Percentiles rank a stretch among this genome's conserved stretches.
Conservation (phyloP, 257 asterid genomes). For the Penstemon davidsonii region DNA sequence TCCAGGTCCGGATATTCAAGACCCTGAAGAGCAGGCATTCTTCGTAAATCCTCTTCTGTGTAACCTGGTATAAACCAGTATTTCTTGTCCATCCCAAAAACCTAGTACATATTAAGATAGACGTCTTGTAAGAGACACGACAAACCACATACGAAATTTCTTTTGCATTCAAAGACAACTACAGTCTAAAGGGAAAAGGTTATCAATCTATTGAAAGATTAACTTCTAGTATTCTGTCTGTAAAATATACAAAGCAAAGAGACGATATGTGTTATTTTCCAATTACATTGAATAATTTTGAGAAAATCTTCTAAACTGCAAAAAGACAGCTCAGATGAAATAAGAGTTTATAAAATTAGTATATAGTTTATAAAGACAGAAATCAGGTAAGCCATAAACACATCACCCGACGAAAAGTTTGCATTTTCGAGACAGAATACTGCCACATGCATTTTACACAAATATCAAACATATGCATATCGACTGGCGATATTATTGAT, state of each 20-base stretch:
- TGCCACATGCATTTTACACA: neutral
- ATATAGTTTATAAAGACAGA: neutral
- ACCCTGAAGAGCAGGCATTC: conserved; percentile 77
- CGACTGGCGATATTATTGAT: neutral
- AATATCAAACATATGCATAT: neutral
- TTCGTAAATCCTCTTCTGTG: conserved; percentile 65
- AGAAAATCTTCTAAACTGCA: neutral
- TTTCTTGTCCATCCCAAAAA: conserved; percentile 62
- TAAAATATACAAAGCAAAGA: too few species aligned
- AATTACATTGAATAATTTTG: too few species aligned
- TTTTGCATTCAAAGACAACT: neutral
- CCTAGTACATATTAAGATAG: conserved; percentile 35
- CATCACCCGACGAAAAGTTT: neutral
- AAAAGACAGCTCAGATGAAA: neutral
- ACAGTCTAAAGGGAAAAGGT: too few species aligned
- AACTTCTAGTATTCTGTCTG: too few species aligned
- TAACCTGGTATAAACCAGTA: conserved; percentile 72
- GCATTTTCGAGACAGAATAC: neutral
- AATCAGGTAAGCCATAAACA: neutral
- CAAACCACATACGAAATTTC: conserved; percentile 1
- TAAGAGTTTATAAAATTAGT: neutral
- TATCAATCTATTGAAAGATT: too few species aligned
- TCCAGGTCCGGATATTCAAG: conserved; percentile 77
- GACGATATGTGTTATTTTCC: too few species aligned
- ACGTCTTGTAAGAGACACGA: conserved; percentile 2